phyloP scores from a whole-genome alignment of 1,284 basidiomycete genomes.

The Erythrobasidium hasegawianum region DNA sequence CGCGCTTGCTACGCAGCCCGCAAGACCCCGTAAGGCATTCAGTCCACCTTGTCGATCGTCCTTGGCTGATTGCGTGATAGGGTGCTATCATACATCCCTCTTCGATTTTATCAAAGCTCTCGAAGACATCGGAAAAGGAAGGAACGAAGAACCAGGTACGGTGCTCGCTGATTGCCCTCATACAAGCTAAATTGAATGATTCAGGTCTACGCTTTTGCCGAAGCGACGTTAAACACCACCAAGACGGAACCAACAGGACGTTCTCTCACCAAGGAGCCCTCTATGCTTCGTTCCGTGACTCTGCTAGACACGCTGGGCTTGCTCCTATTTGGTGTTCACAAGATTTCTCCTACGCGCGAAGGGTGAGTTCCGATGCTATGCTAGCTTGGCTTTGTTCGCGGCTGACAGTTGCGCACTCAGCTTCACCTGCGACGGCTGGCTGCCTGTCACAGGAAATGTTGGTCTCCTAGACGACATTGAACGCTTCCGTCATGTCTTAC shows the following conservation, averaged over 20 bases:
- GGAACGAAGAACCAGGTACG: no score
- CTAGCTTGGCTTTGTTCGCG: no score
- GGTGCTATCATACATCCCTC: constrained; percentile 72
- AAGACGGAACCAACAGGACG: constrained; percentile 41
- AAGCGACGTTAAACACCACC: constrained; percentile 76
- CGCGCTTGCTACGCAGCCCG: constrained; percentile 69
- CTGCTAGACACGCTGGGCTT: constrained; percentile 85
- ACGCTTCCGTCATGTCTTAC: constrained; percentile 75
- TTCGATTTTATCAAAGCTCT: constrained; percentile 64
- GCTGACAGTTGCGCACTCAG: constrained; percentile 37
- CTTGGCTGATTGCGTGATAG: constrained; percentile 49
- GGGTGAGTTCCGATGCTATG: not conserved
- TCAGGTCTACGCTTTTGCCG: constrained; percentile 76
- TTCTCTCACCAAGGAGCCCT: constrained; percentile 56
- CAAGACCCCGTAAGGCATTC: constrained; percentile 85
- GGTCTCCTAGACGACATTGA: constrained; percentile 78
- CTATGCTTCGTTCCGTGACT: constrained; percentile 74
- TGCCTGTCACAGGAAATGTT: constrained; percentile 73
- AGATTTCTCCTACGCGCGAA: constrained; percentile 55
- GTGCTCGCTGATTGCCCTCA: no score
- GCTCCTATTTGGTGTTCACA: constrained; percentile 85
- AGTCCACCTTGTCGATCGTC: no score
- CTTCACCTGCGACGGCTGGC: constrained; percentile 79
- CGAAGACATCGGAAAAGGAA: no score
- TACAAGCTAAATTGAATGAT: no score